Evolutionary conservation across 805 yeast species (phyloP).

Genomic region (Wickerhamiella shivajii): DNA sequence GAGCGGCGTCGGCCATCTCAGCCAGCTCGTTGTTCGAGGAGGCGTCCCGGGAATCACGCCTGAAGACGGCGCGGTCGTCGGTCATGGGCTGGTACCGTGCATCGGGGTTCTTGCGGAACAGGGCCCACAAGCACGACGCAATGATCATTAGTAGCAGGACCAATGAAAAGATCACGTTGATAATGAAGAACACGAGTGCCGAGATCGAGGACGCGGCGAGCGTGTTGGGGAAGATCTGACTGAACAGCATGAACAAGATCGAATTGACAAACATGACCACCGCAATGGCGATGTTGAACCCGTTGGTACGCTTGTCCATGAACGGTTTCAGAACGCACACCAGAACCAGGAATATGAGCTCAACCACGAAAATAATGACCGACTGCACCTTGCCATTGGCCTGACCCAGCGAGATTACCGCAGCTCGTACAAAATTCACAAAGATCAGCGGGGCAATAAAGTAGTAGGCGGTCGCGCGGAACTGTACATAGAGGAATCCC

Average conservation of each 20-base stretch:
- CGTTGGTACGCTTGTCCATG: conserved; percentile 88
- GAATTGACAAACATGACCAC: conserved; percentile 71
- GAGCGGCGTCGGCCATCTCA: conserved; percentile 48
- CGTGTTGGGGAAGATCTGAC: conserved; percentile 65
- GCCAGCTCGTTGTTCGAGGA: conserved; percentile 43
- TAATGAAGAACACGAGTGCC: conserved; percentile 76
- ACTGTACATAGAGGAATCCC: conserved; percentile 88
- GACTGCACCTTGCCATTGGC: conserved; percentile 69
- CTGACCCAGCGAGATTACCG: conserved; percentile 81
- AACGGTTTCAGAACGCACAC: conserved; percentile 69
- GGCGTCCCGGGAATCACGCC: conserved; percentile 25
- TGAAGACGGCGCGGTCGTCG: conserved; percentile 93
- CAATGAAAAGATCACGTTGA: conserved; percentile 81
- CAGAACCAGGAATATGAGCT: conserved; percentile 49
- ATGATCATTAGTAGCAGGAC: conserved; percentile 73
- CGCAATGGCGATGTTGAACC: conserved; percentile 78
- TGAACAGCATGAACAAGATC: conserved; percentile 76
- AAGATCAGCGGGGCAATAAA: conserved; percentile 53
- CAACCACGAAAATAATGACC: conserved; percentile 58
- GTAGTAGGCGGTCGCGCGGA: conserved; percentile 73
- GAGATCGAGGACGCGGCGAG: conserved; percentile 80
- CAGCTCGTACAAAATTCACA: conserved; percentile 58
- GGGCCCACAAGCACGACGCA: conserved; percentile 71
- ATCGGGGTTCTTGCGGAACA: conserved; percentile 84
- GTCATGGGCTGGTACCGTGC: conserved; percentile 90